Percentiles rank a stretch among this genome's conserved stretches.
Conservation (phyloP, 2,329 filamentous ascomycete species). For the Xylariales sp. region DNA sequence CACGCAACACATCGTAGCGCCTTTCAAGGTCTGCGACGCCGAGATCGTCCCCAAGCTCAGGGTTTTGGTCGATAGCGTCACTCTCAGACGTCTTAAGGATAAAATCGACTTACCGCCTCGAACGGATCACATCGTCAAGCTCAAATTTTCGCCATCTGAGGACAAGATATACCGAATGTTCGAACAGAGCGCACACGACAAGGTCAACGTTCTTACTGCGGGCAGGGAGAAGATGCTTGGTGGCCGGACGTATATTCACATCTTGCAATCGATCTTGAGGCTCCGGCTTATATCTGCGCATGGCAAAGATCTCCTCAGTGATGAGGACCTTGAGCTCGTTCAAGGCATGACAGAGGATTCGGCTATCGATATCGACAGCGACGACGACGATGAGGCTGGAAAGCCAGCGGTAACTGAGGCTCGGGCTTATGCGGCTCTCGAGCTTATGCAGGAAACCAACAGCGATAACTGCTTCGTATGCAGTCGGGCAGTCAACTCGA, state of each 20-base stretch:
- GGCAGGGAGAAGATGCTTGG: constrained; percentile 62
- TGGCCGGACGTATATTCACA: constrained; percentile 88
- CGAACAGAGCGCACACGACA: constrained; percentile 71
- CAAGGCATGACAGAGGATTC: constrained; percentile 79
- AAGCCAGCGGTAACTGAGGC: constrained; percentile 57
- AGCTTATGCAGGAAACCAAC: constrained; percentile 77
- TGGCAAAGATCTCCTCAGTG: constrained; percentile 82
- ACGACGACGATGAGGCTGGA: constrained; percentile 53
- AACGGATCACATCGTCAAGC: constrained; percentile 64
- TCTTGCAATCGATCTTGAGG: constrained; percentile 84
- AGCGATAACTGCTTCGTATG: constrained; percentile 71
- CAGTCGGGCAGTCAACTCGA: constrained; percentile 55
- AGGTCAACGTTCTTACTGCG: constrained; percentile 69
- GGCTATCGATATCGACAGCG: constrained; percentile 84
- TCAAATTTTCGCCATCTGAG: constrained; percentile 75
- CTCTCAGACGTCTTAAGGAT: constrained; percentile 85
- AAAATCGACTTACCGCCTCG: constrained; percentile 77
- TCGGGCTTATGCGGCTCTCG: constrained; percentile 81
- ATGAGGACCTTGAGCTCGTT: constrained; percentile 74
- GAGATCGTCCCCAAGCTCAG: constrained; percentile 81
- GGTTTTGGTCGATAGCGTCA: constrained; percentile 90
- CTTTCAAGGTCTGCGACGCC: constrained; percentile 82
- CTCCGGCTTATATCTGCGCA: constrained; percentile 89
- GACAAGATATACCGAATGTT: constrained; percentile 78
- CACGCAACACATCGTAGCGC: constrained; percentile 71